Evolutionary conservation across 1,284 basidiomycete species (phyloP).

Genomic region (Malassezia yamatoensis): DNA sequence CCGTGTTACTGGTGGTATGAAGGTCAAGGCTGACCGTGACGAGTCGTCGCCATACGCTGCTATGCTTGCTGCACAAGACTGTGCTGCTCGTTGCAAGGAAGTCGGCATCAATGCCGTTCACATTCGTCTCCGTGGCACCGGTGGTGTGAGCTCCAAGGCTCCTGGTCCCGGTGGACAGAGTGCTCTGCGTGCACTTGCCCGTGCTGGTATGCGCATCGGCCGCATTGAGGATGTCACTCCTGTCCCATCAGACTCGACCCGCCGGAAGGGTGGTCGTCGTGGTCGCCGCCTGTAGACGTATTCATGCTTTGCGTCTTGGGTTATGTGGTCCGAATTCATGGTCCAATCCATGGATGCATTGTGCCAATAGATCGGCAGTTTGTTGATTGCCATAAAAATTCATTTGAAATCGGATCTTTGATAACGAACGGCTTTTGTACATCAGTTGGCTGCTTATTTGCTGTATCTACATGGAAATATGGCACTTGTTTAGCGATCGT

Average conservation of each 20-base stretch:
- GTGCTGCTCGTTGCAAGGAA: constrained; percentile 90
- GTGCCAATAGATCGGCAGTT: constrained; percentile 13
- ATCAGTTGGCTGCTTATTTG: no score
- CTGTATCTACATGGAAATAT: no score
- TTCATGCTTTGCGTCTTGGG: no score
- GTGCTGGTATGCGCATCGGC: constrained; percentile 96
- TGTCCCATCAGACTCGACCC: constrained; percentile 90
- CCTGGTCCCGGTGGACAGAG: constrained; percentile 97
- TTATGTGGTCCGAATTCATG: no score
- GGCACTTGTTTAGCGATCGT: no score
- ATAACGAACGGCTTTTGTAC: background rate
- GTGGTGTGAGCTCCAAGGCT: constrained; percentile 96
- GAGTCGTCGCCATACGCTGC: constrained; percentile 98
- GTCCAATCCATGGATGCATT: no score
- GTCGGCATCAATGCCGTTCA: constrained; percentile 95
- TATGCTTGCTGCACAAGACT: constrained; percentile 98
- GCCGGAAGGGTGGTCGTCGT: constrained; percentile 99
- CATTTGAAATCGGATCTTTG: no score
- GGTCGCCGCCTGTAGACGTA: constrained; percentile 75
- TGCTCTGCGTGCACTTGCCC: constrained; percentile 93
- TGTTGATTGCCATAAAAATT: constrained; percentile 12
- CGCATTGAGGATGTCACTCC: constrained; percentile 88
- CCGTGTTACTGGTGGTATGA: constrained; percentile 97
- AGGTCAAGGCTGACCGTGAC: constrained; percentile 99
- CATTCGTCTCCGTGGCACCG: constrained; percentile 95